These are phyloP conservation scores for Alopecurus myosuroides DNA, from an alignment of 176 grass and related monocot genomes.

Conservation along the genomic window DNA sequence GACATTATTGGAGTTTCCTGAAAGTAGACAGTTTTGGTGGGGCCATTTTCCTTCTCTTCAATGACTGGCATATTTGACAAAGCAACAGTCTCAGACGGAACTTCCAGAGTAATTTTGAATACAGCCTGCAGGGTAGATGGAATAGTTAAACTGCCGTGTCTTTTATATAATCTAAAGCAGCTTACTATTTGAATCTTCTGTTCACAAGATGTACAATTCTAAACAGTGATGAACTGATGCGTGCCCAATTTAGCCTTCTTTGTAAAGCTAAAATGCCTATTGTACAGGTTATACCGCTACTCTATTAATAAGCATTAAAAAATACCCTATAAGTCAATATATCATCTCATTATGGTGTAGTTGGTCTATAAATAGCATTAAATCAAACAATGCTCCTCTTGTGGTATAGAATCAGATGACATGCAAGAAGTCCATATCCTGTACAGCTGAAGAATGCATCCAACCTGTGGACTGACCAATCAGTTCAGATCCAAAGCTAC, in stretches of 20 bases:
- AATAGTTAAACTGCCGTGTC: background rate
- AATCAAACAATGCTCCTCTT: background rate
- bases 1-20: slow-evolving; percentile 97
- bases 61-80: slow-evolving; percentile 93
- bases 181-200: slow-evolving; percentile 2
- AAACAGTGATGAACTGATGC: background rate
- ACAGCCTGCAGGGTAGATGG: slow-evolving; percentile 48
- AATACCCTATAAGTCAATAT: background rate
- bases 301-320: background rate
- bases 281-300: background rate
- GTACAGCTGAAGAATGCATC: background rate
- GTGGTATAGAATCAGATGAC: background rate
- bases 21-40: slow-evolving; percentile 64
- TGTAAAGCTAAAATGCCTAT: background rate
- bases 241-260: background rate
- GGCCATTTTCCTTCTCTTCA: slow-evolving; percentile 79
- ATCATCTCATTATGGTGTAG: background rate
- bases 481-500: background rate
- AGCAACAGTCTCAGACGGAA: slow-evolving; percentile 66
- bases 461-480: background rate
- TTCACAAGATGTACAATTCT: background rate
- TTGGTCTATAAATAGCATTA: background rate
- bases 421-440: background rate
- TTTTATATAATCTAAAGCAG: background rate
- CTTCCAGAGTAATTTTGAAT: slow-evolving; percentile 92